Percentiles rank a stretch among this genome's conserved stretches.
These are phyloP conservation scores for Erythrophleum ivorense DNA, from an alignment of 331 rosid species.

Conservation along the genomic window DNA sequence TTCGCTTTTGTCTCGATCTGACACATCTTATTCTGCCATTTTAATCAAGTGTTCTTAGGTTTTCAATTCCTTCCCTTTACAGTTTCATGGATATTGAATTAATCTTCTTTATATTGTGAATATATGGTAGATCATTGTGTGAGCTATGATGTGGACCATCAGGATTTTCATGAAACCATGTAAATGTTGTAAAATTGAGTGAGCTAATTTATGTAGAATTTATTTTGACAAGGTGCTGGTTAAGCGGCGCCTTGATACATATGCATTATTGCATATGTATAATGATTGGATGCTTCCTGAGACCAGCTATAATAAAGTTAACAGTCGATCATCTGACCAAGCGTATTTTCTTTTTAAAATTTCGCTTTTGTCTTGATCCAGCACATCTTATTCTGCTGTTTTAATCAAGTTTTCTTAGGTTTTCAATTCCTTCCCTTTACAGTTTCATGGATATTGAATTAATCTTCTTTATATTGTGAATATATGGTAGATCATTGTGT, in stretches of 20 bases:
- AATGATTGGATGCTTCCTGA: conserved; percentile 23
- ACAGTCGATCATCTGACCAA: conserved; percentile 4
- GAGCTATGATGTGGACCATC: not conserved
- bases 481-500: not conserved
- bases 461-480: not conserved
- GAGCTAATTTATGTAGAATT: not conserved
- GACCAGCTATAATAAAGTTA: conserved; percentile 19
- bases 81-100: not conserved
- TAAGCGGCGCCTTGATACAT: conserved; percentile 4
- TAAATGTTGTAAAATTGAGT: not conserved
- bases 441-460: no score
- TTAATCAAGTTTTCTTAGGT: no score
- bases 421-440: no score
- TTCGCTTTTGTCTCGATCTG: conserved; percentile 26
- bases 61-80: not conserved
- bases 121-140: not conserved
- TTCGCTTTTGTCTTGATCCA: not conserved
- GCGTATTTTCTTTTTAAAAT: not conserved
- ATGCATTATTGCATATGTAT: conserved; percentile 13
- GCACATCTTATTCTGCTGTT: no score
- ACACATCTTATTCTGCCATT: not conserved
- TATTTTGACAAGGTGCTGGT: not conserved
- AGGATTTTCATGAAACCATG: conserved; percentile 29
- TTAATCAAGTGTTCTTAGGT: not conserved
- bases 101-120: not conserved